Conservation (phyloP, 345 rosid genomes). For the Sisymbrium altissimum region DNA sequence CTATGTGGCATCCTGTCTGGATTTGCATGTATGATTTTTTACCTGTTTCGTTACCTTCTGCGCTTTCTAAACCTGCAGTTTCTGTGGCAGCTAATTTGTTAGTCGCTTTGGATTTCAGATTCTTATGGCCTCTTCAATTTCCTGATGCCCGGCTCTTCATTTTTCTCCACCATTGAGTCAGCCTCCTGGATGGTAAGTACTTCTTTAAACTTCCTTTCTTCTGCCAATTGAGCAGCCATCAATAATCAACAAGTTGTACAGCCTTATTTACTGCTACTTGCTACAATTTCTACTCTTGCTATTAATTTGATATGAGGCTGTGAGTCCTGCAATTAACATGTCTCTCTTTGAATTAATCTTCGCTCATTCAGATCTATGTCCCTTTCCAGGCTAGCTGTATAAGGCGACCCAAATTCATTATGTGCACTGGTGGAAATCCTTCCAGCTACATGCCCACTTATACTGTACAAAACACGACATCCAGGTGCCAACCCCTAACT, state of each 20-base stretch:
- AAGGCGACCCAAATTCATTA: conserved; percentile 81
- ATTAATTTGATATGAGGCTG: neutral
- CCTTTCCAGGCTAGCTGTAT: conserved; percentile 65
- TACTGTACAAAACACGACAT: conserved; percentile 51
- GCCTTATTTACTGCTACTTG: neutral
- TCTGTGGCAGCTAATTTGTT: conserved; percentile 11
- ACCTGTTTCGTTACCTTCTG: conserved; percentile 1
- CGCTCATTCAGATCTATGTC: neutral
- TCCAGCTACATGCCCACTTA: conserved; percentile 66
- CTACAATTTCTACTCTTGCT: neutral
- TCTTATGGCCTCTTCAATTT: conserved; percentile 77
- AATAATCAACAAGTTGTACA: neutral
- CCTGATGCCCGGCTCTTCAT: conserved; percentile 81
- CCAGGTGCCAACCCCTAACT: conserved; percentile 46
- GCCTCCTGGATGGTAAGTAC: conserved; percentile 84
- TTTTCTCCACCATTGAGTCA: conserved; percentile 71
- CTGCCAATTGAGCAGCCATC: neutral
- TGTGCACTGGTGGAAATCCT: conserved; percentile 84
- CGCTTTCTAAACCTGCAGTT: neutral
- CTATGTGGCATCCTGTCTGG: conserved; percentile 95
- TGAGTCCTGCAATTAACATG: neutral
- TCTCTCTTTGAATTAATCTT: neutral
- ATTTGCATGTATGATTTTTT: conserved; percentile 67
- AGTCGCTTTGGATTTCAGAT: conserved; percentile 46
- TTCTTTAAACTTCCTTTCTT: neutral